Evolutionary conservation across 2,329 filamentous ascomycete genomes (phyloP), one percentile per base, ranked within the genome.

Genomic region (Chlorencoelia australis): DNA sequence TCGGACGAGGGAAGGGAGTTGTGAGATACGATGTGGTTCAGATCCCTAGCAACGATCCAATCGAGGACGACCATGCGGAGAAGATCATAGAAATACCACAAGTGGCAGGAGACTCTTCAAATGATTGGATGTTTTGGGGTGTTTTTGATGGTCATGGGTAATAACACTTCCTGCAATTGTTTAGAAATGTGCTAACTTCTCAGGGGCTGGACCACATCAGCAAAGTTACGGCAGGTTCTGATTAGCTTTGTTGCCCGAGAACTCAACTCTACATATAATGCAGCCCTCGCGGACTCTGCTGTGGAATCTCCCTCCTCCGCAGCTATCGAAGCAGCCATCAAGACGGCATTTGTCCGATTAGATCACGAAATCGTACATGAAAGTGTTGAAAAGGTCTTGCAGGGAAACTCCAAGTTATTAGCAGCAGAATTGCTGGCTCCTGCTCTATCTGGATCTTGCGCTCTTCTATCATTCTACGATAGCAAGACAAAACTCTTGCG

Each of bases 91-190:
- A 96, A 60, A 76, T 95, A 7, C 82, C 85, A 4, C 70, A 71
- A 35, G 68, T 66, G 35, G 68, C 65, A 65, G 72, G 39, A 25
- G 67, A 62, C 52, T 45, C 21, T 54, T 52, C 16, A 51, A 68
- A 71, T 11, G 93, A 98, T 61, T 98, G 91, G 91, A 96, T 96
- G 87, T 98, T 98, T 60, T 98, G 93, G 91, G 91, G 88, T 40
- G 88, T 98, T 13, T 98, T 96, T 60, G 91, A 98, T 56, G 91
- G 91, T 1, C 91, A 98, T 61, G 73, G 71, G 42, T 34, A 8
- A 21, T 7, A n/a, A 11, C 9, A 11, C 7, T 15, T 5, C 15
- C 15, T 4, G 5, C 19, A 15, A 2, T 4, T 8, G n/a, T 4
- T 8, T 14, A 9, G 10, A 32, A 15, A 15, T 10, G 19, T 8